A percentile compares a stretch with the other conserved stretches of the same genome.
Conservation (phyloP, 2,329 filamentous ascomycete species). For the Leptodontidium sp. region DNA sequence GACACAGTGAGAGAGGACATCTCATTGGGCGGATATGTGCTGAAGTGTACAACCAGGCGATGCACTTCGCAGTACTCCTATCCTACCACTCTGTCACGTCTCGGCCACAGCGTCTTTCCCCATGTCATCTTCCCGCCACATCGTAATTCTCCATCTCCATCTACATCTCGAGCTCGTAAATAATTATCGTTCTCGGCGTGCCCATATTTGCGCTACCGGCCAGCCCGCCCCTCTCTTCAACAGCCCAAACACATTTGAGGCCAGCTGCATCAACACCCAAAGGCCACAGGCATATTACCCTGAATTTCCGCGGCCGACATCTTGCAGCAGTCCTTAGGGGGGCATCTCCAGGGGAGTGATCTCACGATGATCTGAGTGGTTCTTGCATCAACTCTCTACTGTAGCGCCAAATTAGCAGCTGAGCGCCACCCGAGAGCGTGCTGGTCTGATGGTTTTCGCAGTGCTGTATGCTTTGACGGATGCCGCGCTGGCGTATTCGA, state of each 20-base stretch:
- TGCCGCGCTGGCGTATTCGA: not conserved
- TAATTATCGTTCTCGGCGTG: constrained; percentile 8
- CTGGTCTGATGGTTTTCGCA: not conserved
- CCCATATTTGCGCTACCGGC: constrained; percentile 4
- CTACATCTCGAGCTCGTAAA: not conserved
- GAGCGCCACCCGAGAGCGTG: not conserved
- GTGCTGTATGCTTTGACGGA: not conserved
- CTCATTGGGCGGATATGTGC: constrained; percentile 6
- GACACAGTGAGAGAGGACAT: not conserved
- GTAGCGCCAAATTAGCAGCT: not conserved
- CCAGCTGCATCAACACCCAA: not conserved
- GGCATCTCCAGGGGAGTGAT: constrained; percentile 4
- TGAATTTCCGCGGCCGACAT: constrained; percentile 5
- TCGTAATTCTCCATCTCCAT: not conserved
- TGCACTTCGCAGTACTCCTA: not conserved
- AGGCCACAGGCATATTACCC: not conserved
- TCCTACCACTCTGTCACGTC: not conserved
- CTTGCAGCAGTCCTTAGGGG: not conserved
- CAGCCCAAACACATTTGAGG: not conserved
- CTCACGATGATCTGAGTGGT: constrained; percentile 9
- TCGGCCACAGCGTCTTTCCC: not conserved
- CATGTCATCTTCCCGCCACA: not conserved
- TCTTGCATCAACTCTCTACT: constrained; percentile 1
- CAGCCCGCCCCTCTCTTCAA: not conserved
- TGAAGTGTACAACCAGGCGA: not conserved